Evolutionary conservation across 2,329 filamentous ascomycete genomes (phyloP).

Genomic region (Alternaria ethzedia): DNA sequence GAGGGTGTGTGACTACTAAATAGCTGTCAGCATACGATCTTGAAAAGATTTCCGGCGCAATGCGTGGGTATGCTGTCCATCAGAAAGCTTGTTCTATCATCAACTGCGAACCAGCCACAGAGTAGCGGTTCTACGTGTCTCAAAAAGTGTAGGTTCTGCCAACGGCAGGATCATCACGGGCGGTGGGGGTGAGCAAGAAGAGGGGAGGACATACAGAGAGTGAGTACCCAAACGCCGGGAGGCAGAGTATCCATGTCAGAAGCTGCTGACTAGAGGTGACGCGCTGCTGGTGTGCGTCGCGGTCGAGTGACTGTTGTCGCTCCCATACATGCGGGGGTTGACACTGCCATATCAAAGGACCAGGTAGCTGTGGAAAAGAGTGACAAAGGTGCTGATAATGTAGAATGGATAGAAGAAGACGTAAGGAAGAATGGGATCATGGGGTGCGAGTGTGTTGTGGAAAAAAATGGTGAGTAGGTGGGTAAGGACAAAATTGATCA

Average conservation of each 20-base stretch:
- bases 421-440: not conserved
- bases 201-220: not conserved
- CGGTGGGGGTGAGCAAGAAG: not conserved
- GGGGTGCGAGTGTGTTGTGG: not conserved
- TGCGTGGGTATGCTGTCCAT: not conserved
- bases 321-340: not conserved
- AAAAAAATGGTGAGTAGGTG: not conserved
- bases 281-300: not conserved
- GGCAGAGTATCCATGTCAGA: not conserved
- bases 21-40: not conserved
- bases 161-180: not conserved
- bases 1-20: not conserved
- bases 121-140: not conserved
- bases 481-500: not conserved
- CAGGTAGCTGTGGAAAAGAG: not conserved
- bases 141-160: not conserved
- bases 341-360: not conserved
- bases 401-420: not conserved
- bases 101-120: not conserved
- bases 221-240: not conserved
- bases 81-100: not conserved
- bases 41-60: not conserved
- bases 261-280: not conserved
- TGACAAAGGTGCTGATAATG: not conserved
- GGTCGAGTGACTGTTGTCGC: not conserved